Evolutionary conservation across 495 filamentous ascomycete genomes (phyloP).

Genomic region (Chaetomidium leptoderma): DNA sequence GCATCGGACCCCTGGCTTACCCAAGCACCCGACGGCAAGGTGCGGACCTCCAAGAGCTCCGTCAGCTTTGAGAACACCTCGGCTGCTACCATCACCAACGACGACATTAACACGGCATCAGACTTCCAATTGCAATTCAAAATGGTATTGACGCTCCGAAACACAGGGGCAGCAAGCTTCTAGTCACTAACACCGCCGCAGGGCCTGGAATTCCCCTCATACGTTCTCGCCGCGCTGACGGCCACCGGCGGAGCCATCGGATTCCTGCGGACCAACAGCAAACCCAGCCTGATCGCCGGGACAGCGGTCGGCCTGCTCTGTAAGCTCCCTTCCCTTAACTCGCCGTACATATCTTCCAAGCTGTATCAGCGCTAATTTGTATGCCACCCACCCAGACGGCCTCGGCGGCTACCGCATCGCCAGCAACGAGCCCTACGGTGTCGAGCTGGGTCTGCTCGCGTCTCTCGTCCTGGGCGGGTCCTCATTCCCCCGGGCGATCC

Average conservation of each 20-base stretch:
- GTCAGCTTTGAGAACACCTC: no score
- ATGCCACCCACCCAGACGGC: no score
- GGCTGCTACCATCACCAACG: background rate
- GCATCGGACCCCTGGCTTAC: background rate
- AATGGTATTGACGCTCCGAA: constrained; percentile 12
- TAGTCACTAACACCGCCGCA: constrained; percentile 6
- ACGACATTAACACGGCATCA: background rate
- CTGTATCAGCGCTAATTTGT: no score
- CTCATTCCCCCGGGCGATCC: constrained; percentile 78
- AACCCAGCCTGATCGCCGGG: constrained; percentile 82
- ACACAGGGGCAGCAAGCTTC: background rate
- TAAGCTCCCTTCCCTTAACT: no score
- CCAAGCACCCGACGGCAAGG: background rate
- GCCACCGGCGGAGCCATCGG: constrained; percentile 82
- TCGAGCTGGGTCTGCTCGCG: constrained; percentile 73
- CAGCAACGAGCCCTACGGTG: constrained; percentile 61
- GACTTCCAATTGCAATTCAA: constrained; percentile 3
- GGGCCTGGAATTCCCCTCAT: constrained; percentile 50
- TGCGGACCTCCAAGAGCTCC: constrained; percentile 15
- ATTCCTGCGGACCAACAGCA: constrained; percentile 72
- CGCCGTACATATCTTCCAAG: no score
- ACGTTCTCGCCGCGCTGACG: constrained; percentile 74
- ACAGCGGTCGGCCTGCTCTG: constrained; percentile 66
- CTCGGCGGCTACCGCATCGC: constrained; percentile 67
- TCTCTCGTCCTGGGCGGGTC: constrained; percentile 75